phyloP scores from a whole-genome alignment of 1,284 basidiomycete species.

The Sanghuangporus baumii region DNA sequence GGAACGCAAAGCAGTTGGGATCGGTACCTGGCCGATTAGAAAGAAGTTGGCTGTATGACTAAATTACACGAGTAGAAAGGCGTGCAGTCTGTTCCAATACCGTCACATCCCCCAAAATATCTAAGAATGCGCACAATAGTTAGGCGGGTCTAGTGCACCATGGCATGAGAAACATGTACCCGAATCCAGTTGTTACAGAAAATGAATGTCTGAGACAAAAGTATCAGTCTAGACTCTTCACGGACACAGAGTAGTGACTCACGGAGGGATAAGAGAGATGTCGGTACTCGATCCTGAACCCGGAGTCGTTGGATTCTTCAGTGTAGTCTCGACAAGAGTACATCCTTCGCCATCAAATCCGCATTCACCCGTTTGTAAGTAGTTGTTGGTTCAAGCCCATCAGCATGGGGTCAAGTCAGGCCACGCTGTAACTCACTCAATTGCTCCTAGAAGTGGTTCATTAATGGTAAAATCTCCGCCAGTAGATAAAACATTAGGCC shows the following conservation, averaged over 20 bases:
- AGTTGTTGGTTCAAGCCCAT: neutral
- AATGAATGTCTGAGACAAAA: slow-evolving; percentile 12
- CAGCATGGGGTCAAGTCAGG: neutral
- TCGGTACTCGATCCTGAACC: slow-evolving; percentile 22
- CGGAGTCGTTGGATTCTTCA: slow-evolving; percentile 19
- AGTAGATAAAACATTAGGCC: slow-evolving; percentile 19
- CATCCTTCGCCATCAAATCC: slow-evolving; percentile 22
- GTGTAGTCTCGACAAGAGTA: slow-evolving; percentile 21
- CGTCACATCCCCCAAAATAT: slow-evolving; percentile 22
- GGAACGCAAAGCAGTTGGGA: slow-evolving; percentile 20
- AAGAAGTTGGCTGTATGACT: neutral
- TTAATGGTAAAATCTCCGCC: slow-evolving; percentile 17
- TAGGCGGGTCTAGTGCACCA: neutral
- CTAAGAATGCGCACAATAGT: neutral
- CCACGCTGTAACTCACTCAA: slow-evolving; percentile 14
- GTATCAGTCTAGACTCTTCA: neutral
- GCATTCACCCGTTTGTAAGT: slow-evolving; percentile 16
- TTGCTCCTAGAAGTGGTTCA: slow-evolving; percentile 18
- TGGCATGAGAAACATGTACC: neutral
- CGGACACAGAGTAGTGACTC: neutral
- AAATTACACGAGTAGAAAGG: neutral
- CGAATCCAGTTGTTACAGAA: slow-evolving; percentile 22
- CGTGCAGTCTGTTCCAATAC: slow-evolving; percentile 21
- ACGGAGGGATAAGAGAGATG: slow-evolving; percentile 21
- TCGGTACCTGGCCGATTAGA: slow-evolving; percentile 15